These are phyloP conservation scores for Hypoxylon fragiforme DNA, from an alignment of 495 filamentous ascomycete species.

Conservation along the genomic window DNA sequence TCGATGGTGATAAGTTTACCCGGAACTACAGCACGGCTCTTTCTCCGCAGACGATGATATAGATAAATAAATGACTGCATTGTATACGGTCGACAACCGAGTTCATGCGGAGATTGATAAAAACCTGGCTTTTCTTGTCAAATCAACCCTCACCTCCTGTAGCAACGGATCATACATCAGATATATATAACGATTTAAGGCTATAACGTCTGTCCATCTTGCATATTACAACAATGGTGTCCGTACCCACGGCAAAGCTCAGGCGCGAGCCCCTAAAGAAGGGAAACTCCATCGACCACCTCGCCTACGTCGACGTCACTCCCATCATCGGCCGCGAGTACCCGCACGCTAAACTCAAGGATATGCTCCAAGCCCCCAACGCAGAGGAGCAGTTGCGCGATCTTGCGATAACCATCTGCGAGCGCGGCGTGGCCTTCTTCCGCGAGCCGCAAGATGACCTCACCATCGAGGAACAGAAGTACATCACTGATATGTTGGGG, in stretches of 20 bases:
- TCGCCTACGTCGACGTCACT: conserved; percentile 65
- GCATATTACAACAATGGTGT: too few relatives aligned
- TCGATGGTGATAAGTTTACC: not conserved
- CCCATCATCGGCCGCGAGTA: conserved; percentile 72
- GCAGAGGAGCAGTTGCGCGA: conserved; percentile 68
- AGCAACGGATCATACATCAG: too few relatives aligned
- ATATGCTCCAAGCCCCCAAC: conserved; percentile 63
- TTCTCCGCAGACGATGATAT: not conserved
- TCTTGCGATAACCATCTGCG: conserved; percentile 58
- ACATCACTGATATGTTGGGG: conserved; percentile 44
- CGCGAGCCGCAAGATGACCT: conserved; percentile 45
- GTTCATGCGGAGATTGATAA: too few relatives aligned
- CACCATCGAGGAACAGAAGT: conserved; percentile 44
- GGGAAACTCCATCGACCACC: conserved; percentile 59
- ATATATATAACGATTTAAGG: too few relatives aligned
- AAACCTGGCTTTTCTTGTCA: too few relatives aligned
- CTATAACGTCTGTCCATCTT: too few relatives aligned
- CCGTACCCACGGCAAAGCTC: conserved; percentile 16
- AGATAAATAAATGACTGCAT: too few relatives aligned
- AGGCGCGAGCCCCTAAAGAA: conserved; percentile 34
- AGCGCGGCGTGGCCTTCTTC: conserved; percentile 68
- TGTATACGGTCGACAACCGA: too few relatives aligned
- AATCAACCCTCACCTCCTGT: too few relatives aligned
- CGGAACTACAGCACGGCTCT: not conserved
- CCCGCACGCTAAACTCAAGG: conserved; percentile 58